Conservation (phyloP, 495 filamentous ascomycete species). For the Delitschia confertaspora region DNA sequence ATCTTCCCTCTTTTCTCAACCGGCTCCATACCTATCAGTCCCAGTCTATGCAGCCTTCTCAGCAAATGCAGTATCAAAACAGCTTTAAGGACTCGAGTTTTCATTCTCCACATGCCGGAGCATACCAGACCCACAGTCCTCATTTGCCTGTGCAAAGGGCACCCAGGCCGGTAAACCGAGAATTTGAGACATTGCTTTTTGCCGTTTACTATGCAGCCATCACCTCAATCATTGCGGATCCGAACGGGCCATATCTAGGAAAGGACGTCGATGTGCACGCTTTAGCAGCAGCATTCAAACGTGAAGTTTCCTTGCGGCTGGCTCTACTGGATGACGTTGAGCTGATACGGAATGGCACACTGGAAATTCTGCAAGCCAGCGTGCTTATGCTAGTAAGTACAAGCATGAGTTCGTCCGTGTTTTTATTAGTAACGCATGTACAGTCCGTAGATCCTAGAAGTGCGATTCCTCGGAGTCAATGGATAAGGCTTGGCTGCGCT, state of each 20-base stretch:
- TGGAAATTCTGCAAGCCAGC: conserved; percentile 17
- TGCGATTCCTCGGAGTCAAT: conserved; percentile 2
- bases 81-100: too few species aligned
- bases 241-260: conserved; percentile 7
- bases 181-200: conserved; percentile 1
- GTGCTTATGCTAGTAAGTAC: conserved; percentile 17
- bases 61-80: too few species aligned
- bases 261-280: conserved; percentile 5
- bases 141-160: conserved; percentile 1
- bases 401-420: not conserved
- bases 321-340: conserved; percentile 3
- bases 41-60: conserved; percentile 1
- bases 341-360: not conserved
- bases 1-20: conserved; percentile 16
- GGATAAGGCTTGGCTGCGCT: conserved; percentile 7
- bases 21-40: not conserved
- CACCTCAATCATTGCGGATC: conserved; percentile 7
- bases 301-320: conserved; percentile 3
- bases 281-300: conserved; percentile 9
- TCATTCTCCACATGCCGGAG: too few species aligned
- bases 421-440: not conserved
- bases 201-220: conserved; percentile 20
- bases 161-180: not conserved
- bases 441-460: conserved; percentile 5
- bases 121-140: not conserved